Evolutionary conservation across 192 early-diverging fungal species (phyloP).

Genomic region (Backusella liffmaniae): DNA sequence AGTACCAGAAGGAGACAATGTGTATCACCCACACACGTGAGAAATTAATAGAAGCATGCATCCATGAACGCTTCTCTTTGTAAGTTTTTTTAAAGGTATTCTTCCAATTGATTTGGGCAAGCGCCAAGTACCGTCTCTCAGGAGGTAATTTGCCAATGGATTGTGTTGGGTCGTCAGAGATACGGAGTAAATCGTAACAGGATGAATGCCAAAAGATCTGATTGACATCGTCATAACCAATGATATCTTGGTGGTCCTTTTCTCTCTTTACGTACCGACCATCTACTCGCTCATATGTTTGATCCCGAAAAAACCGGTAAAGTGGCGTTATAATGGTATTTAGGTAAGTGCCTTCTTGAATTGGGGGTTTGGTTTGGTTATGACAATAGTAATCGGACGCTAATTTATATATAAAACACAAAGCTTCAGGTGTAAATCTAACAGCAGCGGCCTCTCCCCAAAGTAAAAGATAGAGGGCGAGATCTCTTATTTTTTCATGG

Average conservation of each 20-base stretch:
- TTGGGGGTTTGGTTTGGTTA: slow-evolving; percentile 47
- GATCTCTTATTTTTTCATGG: slow-evolving; percentile 65
- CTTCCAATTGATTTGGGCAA: slow-evolving; percentile 68
- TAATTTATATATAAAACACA: slow-evolving; percentile 80
- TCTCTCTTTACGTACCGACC: slow-evolving; percentile 74
- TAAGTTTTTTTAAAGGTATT: slow-evolving; percentile 78
- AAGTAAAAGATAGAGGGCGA: slow-evolving; percentile 72
- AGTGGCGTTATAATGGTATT: slow-evolving; percentile 66
- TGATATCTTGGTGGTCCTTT: slow-evolving; percentile 70
- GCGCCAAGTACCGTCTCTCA: slow-evolving; percentile 58
- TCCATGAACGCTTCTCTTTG: slow-evolving; percentile 80
- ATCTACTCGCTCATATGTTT: slow-evolving; percentile 67
- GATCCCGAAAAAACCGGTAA: slow-evolving; percentile 73
- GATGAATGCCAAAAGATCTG: slow-evolving; percentile 80
- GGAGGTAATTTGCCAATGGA: slow-evolving; percentile 59
- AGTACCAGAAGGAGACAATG: slow-evolving; percentile 75
- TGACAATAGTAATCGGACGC: slow-evolving; percentile 61
- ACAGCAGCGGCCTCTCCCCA: slow-evolving; percentile 82
- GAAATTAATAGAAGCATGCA: slow-evolving; percentile 83
- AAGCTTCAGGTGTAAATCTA: slow-evolving; percentile 69
- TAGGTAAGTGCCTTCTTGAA: slow-evolving; percentile 69
- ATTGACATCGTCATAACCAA: slow-evolving; percentile 86
- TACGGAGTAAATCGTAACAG: slow-evolving; percentile 28
- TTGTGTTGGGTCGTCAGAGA: not conserved
- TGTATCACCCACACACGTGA: slow-evolving; percentile 87